Conservation (phyloP, 495 filamentous ascomycete genomes). For the Podospora appendiculata region DNA sequence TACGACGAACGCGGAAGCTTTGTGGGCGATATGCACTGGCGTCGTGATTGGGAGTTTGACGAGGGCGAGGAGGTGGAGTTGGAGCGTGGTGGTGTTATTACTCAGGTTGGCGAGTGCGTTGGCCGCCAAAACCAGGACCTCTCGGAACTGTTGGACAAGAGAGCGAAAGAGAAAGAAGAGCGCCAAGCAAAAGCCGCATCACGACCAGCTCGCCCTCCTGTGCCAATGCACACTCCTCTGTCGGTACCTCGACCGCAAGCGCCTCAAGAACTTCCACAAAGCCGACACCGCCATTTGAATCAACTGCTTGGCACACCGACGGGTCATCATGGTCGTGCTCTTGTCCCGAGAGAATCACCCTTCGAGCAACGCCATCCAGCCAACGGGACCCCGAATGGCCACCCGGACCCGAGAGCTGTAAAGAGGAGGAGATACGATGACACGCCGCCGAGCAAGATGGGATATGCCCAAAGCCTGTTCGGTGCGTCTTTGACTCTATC, state of each 20-base stretch:
- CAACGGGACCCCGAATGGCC: conserved; percentile 4
- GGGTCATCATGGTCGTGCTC: conserved; percentile 43
- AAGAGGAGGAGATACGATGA: conserved; percentile 31
- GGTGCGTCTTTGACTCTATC: conserved; percentile 40
- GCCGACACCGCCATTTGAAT: conserved; percentile 36
- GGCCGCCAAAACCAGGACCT: conserved; percentile 71
- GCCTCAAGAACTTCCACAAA: conserved; percentile 21
- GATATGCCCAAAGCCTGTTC: conserved; percentile 46
- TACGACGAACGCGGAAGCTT: conserved; percentile 75
- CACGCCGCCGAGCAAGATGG: conserved; percentile 35
- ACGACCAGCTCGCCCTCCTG: conserved; percentile 12
- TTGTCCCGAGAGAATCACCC: conserved; percentile 37
- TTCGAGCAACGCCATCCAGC: conserved; percentile 39
- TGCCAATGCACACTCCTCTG: conserved; percentile 5
- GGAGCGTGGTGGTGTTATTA: conserved; percentile 63
- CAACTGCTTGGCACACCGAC: conserved; percentile 38
- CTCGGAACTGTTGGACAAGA: conserved; percentile 62
- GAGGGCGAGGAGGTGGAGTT: conserved; percentile 75
- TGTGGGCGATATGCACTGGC: conserved; percentile 81
- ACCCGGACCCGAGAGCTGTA: conserved; percentile 13
- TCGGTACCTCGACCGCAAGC: not conserved
- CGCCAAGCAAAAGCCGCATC: conserved; percentile 27
- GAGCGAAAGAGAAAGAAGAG: conserved; percentile 41
- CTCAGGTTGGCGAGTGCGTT: conserved; percentile 69
- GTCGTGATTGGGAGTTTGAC: conserved; percentile 53